A percentile compares a stretch with the other conserved stretches of the same genome.
phyloP scores from a whole-genome alignment of 352 stramenopile species.

The Phytophthora pisi region DNA sequence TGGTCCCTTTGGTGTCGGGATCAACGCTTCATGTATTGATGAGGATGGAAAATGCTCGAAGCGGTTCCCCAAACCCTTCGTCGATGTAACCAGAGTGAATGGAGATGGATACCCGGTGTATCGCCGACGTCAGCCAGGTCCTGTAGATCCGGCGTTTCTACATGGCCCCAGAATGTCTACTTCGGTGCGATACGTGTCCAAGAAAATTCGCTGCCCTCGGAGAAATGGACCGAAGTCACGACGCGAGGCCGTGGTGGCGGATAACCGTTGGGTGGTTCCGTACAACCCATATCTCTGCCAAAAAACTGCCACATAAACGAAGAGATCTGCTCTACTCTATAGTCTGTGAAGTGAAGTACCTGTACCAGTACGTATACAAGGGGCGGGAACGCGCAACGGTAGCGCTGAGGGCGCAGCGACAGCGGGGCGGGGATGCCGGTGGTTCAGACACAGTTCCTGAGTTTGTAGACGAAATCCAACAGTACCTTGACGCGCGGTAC shows the following conservation, averaged over 20 bases:
- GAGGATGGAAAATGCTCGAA: conserved; percentile 38
- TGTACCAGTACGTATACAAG: conserved; percentile 74
- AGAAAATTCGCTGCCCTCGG: background rate
- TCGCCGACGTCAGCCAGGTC: background rate
- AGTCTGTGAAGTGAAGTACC: conserved; percentile 58
- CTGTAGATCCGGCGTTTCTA: background rate
- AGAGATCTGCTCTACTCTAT: conserved; percentile 44
- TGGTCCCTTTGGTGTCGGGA: conserved; percentile 12
- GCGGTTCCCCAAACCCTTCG: conserved; percentile 25
- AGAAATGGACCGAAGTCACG: background rate
- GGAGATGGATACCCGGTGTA: conserved; percentile 23
- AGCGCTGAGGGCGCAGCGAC: background rate
- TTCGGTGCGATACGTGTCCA: background rate
- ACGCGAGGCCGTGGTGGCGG: background rate
- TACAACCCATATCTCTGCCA: conserved; percentile 62
- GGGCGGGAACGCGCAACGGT: conserved; percentile 35
- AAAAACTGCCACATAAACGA: conserved; percentile 66
- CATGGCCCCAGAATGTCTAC: background rate
- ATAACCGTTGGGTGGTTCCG: conserved; percentile 54
- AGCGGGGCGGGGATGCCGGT: background rate
- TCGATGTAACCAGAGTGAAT: conserved; percentile 5
- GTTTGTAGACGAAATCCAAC: background rate
- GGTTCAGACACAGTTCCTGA: background rate
- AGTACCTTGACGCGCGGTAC: conserved; percentile 12
- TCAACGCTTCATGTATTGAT: conserved; percentile 12